Evolutionary conservation across 305 asterid genomes (phyloP).

Genomic region (Solanum hybrid): DNA sequence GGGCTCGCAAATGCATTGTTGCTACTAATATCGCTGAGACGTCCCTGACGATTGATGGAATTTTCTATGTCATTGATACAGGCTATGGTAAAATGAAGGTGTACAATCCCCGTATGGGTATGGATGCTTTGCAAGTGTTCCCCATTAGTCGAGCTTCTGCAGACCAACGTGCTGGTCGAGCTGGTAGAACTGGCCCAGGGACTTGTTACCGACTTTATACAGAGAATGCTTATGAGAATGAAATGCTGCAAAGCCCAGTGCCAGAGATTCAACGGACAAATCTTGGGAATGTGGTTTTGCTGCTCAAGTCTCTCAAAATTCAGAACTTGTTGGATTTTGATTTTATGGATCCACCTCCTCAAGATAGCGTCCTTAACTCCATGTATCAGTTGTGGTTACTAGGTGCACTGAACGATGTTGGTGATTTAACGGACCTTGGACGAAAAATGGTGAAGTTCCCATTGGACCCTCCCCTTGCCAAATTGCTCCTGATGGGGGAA

Average conservation of each 20-base stretch:
- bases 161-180: conserved; percentile 97
- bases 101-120: conserved; percentile 92
- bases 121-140: conserved; percentile 96
- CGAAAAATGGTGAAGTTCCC: conserved; percentile 96
- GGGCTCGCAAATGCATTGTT: conserved; percentile 81
- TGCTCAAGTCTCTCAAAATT: conserved; percentile 75
- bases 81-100: conserved; percentile 88
- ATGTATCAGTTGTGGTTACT: conserved; percentile 94
- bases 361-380: conserved; percentile 66
- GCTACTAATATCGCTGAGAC: conserved; percentile 97
- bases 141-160: conserved; percentile 94
- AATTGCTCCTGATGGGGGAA: conserved; percentile 82
- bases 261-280: conserved; percentile 93
- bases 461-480: conserved; percentile 85
- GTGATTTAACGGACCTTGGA: conserved; percentile 54
- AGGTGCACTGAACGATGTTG: conserved; percentile 77
- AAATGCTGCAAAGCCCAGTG: conserved; percentile 79
- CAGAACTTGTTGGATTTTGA: conserved; percentile 77
- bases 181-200: conserved; percentile 98
- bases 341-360: conserved; percentile 96
- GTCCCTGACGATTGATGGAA: conserved; percentile 81
- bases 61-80: conserved; percentile 76
- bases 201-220: conserved; percentile 87
- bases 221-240: conserved; percentile 66
- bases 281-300: conserved; percentile 75